Base-by-base conservation (phyloP, 163 green algal genomes). In the Coccomyxa subellipsoidea region DNA sequence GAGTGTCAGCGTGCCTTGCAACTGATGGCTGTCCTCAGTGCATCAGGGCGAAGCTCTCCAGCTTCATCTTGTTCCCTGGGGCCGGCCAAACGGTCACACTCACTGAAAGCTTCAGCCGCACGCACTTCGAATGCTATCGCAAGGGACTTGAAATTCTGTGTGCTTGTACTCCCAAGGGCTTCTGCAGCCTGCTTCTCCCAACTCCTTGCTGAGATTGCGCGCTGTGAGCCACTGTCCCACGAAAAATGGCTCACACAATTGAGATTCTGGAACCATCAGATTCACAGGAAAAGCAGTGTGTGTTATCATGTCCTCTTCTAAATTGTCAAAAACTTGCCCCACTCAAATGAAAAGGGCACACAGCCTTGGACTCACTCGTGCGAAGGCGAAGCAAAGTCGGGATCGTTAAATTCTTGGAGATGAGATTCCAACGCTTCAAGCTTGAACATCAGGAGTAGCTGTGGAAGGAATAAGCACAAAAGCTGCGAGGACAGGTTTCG, bases 11-110 rank as follows among this genome's bases (percentile, higher is more conserved):
- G 40, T 38, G 53, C 80, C 80, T 79, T 79, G 71, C 80, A 84
- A 53, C 80, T 80, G 4, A 84, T 72, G 66, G 80, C 80, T 75
- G 80, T 84, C 3, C 80, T 59, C 34, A 84, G 40, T 47, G 59
- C 72, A 72, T 84, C 77, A 36, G 80, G 80, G 10, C 54, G 71
- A 5, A 54, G 39, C n/a, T 79, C 34, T 31, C 71, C 80, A 40
- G 34, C 31, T 31, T 80, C 53, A 39, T 29, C 31, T 38, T 47
- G 31, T 39, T 73, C n/a, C 37, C 47, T 59, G 47, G 47, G 47
- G 47, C 47, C 47, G 23, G 15, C 23, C 23, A 27, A 18, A 7
- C 47, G 47, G 47, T 59, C 47, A 18, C 47, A 59, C 47, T 59
- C 47, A 27, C 23, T 73, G 25, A 84, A 69, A 47, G 81, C 81